Evolutionary conservation across 148 eudicot genomes (phyloP).

Genomic region (Chenopodium album): DNA sequence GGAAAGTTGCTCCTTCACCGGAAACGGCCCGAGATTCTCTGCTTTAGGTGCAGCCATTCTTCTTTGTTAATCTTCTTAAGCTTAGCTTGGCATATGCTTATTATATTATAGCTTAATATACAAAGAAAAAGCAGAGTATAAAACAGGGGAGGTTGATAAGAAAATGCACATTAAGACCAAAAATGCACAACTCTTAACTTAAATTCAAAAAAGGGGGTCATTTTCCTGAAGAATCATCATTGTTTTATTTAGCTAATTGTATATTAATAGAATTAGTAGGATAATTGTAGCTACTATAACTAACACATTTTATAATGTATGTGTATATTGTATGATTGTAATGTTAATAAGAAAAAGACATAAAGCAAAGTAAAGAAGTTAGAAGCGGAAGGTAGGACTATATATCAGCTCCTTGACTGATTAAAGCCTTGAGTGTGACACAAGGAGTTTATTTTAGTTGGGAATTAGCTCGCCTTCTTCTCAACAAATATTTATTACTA

Average conservation of each 20-base stretch:
- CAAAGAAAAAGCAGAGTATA: background rate
- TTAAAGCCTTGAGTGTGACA: background rate
- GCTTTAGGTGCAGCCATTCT: constrained; percentile 33
- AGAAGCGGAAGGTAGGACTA: constrained; percentile 31
- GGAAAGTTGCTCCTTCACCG: constrained; percentile 78
- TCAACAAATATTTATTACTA: background rate
- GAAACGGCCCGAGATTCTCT: constrained; percentile 61
- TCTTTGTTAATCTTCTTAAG: background rate
- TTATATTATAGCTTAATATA: background rate
- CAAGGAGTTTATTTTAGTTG: constrained; percentile 10
- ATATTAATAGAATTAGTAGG: background rate
- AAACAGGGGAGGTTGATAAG: constrained; percentile 9
- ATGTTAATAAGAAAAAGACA: background rate
- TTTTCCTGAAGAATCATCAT: constrained; percentile 11
- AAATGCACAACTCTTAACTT: background rate
- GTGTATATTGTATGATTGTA: background rate
- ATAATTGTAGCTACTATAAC: background rate
- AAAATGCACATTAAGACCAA: constrained; percentile 9
- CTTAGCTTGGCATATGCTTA: background rate
- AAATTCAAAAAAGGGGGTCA: constrained; percentile 2
- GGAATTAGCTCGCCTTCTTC: constrained; percentile 30
- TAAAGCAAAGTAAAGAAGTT: constrained; percentile 8
- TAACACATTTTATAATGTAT: background rate
- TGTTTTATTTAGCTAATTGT: background rate
- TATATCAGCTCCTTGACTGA: background rate